Evolutionary conservation across 108 stramenopile species (phyloP), one percentile per base, ranked within the genome.

Genomic region (Nitzschia sp.): DNA sequence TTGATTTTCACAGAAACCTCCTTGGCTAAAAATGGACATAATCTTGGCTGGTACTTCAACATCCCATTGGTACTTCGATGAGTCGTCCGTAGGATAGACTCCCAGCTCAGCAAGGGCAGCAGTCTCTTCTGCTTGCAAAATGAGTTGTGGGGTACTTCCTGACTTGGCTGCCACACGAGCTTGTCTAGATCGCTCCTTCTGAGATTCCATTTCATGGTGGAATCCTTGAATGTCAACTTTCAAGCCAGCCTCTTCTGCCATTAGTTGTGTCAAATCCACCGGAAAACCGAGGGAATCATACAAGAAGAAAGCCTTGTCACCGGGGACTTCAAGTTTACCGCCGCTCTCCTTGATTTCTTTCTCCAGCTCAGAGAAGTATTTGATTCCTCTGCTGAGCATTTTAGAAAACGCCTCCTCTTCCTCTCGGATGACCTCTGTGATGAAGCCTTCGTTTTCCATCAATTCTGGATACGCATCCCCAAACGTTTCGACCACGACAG

Each of bases 241-340:
- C 67, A 97, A 79, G 8, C 96, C 96, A 37, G 88, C 83, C 77
- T 99, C 97, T 70, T 90, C 89, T 0, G 98, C 98, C 98, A 99
- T 98, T 39, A 96, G 87, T 73, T 94, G 86, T 3, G 97, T 98
- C 75, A 99, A 85, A 65, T 99, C 98, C 51, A 97, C 65, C 0
- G 98, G 98, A 70, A 99, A 99, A 51, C 98, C 98, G 68, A 98
- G 87, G 5, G 97, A 93, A 55, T 95, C 88, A 71, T 98, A 99
- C 42, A 99, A 72, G 67, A 91, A 91, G 83, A 95, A 95, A 26
- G 97, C 96, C 67, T 92, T 89, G 41, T 91, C 82, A 38, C 94
- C 98, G 26, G 93, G 64, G 22, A 99, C 83, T 50, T 65, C 56
- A 34, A 34, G 29, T 42, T 76, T 72, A 22, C 63, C 60, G 11